phyloP scores from a whole-genome alignment of 805 yeast species.

The Blastobotrys terrestris region DNA sequence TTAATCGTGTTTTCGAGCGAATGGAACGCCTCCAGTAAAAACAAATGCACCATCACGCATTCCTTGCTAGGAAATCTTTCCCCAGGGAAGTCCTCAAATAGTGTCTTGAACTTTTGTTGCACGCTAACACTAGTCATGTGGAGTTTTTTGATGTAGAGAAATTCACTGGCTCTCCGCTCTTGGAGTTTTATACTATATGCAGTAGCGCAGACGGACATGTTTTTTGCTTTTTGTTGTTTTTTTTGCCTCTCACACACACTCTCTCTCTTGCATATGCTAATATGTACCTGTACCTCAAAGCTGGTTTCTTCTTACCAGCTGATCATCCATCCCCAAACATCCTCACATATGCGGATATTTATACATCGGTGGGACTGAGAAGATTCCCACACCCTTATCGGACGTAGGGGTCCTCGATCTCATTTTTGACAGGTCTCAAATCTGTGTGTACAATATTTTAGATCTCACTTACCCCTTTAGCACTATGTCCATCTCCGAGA shows the following conservation, averaged over 20 bases:
- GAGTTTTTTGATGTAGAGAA: background rate
- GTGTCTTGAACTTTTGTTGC: background rate
- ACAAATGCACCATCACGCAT: slow-evolving; percentile 8
- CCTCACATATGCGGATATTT: background rate
- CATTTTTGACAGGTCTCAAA: background rate
- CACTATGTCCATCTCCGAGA: background rate
- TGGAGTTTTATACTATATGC: background rate
- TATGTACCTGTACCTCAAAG: background rate
- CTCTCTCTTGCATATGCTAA: background rate
- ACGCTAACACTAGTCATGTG: background rate
- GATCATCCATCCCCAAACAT: background rate
- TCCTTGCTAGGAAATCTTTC: background rate
- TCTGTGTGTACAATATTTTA: background rate
- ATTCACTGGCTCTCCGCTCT: background rate
- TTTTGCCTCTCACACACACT: too few relatives aligned
- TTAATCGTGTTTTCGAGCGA: background rate
- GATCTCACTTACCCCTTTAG: background rate
- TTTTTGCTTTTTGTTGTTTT: too few relatives aligned
- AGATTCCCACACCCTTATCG: background rate
- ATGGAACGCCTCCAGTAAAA: slow-evolving; percentile 12
- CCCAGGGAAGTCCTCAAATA: background rate
- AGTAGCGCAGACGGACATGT: background rate
- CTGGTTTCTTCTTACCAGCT: background rate
- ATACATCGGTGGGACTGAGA: background rate
- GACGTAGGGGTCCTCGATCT: background rate